Conservation (phyloP, 129 eudicot genomes). For the Centella asiatica region DNA sequence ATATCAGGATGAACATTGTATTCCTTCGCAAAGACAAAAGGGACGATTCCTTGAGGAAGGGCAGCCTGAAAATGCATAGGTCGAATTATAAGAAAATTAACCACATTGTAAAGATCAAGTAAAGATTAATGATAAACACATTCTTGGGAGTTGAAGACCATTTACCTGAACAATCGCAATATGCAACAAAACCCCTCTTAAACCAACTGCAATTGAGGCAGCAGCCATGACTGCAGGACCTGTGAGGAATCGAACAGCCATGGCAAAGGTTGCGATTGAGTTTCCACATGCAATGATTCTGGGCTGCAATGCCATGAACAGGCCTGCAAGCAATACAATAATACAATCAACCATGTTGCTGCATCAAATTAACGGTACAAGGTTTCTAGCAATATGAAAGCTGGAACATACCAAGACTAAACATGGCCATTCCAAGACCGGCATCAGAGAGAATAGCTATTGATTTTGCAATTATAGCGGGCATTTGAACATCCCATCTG, state of each 20-base stretch:
- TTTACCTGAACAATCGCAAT: conserved; percentile 88
- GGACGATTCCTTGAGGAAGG: conserved; percentile 96
- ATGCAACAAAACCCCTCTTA: conserved; percentile 63
- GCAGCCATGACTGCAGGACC: conserved; percentile 99
- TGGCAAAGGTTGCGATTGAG: conserved; percentile 72
- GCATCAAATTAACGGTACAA: not conserved
- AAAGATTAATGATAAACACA: not conserved
- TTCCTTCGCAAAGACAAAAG: conserved; percentile 93
- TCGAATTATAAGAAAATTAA: too few relatives aligned
- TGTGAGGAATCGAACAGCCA: conserved; percentile 60
- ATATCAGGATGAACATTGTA: conserved; percentile 88
- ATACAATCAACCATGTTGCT: not conserved
- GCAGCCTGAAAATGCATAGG: conserved; percentile 61
- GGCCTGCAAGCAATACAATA: conserved; percentile 36
- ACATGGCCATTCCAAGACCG: conserved; percentile 70
- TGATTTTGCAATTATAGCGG: conserved; percentile 48
- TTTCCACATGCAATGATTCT: conserved; percentile 94
- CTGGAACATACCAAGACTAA: conserved; percentile 39
- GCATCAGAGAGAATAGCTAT: conserved; percentile 51
- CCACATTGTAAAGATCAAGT: too few relatives aligned
- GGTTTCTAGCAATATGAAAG: too few relatives aligned
- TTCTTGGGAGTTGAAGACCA: not conserved
- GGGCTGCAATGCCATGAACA: conserved; percentile 95
- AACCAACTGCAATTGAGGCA: conserved; percentile 69
- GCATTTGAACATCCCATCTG: conserved; percentile 42